Base-by-base conservation (phyloP, 257 asterid species). In the Fraxinus quadrangulata region DNA sequence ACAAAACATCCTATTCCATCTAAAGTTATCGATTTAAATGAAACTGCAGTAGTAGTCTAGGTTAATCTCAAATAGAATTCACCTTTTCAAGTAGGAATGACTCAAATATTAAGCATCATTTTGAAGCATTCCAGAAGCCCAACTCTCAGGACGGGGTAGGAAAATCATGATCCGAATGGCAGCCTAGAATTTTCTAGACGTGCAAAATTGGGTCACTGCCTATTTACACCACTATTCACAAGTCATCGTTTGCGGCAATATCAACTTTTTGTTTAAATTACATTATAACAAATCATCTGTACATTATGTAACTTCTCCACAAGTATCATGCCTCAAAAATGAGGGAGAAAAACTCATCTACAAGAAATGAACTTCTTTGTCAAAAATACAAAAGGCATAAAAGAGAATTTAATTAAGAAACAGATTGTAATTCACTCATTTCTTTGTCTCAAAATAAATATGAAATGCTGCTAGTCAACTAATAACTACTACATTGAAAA, bases 401-500 rank as follows among this genome's bases (percentile, higher is more conserved):
- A 42, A 42, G 49, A 42, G 16, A 42, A 42, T 8, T 1, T 39
- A 39, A 14, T 42, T 12, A 42, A 63, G 33, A 26, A 26, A 26
- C 16, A 63, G 19, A 63, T 63, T 24, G 69, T 26, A 63, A 26
- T 59, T 23, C 69, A 63, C 16, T 24, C 69, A 63, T 63, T 63
- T 63, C 69, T 63, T 23, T 63, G 36, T 23, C 36, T 9, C 31
- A 61, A 24, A 21, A 61, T 47, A 75, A 81, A 75, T 42, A 75
- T 9, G 39, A 33, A 75, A 34, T 66, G 67, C 71, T 26, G 40
- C 76, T 47, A 47, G 79, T 78, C 81, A 78, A 75, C 83, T 74
- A 80, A 74, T 73, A 85, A 75, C 88, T 82, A 87, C 90, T 82
- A 33, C 82, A 81, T 81, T 83, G 85, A 85, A 84, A 47, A 80